Evolutionary conservation across 1,284 basidiomycete genomes (phyloP), one percentile per base, ranked within the genome.

Genomic region (Ganoderma lingzhi): DNA sequence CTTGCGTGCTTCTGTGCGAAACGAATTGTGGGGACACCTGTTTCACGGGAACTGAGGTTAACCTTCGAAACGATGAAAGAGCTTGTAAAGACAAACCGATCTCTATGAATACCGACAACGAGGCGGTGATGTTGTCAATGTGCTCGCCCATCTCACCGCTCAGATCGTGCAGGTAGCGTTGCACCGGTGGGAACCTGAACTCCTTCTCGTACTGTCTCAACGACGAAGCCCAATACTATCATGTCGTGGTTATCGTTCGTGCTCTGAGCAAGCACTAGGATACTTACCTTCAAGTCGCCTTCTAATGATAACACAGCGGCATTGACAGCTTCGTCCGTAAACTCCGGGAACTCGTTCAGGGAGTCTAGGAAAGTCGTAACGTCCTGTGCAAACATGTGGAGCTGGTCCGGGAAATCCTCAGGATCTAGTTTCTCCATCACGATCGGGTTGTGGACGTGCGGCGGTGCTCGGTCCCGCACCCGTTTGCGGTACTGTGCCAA

Each of bases 271-370:
- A 61, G 28, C 23, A 28, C 39, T 6, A 14, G 59, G 14, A 61
- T 61, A 44, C 81, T 62, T 71, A 89, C 90, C 82, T 87, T 89
- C 62, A 93, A 80, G 77, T 93, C 91, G 0, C 86, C 87, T 76
- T 91, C 88, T 63, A 93, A 89, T 6, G 88, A 85, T 65, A 84
- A 74, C 64, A 92, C 90, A 2, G 89, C 90, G 0, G 86, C 82
- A 76, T 92, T 91, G 42, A 93, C 87, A 8, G 86, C 88, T 73
- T 93, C 90, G 66, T 93, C 90, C 48, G 86, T 89, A 72, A 92
- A 91, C 77, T 91, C 91, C 0, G 91, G 91, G 72, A 93, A 93
- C 75, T 93, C 90, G 70, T 92, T 92, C 66, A 93, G 78, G 71
- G 88, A 89, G 65, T 89, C 84, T 64, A 91, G 77, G 74, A 93